Conservation (phyloP, 148 eudicot species). For the Rhododendron ovatum region DNA sequence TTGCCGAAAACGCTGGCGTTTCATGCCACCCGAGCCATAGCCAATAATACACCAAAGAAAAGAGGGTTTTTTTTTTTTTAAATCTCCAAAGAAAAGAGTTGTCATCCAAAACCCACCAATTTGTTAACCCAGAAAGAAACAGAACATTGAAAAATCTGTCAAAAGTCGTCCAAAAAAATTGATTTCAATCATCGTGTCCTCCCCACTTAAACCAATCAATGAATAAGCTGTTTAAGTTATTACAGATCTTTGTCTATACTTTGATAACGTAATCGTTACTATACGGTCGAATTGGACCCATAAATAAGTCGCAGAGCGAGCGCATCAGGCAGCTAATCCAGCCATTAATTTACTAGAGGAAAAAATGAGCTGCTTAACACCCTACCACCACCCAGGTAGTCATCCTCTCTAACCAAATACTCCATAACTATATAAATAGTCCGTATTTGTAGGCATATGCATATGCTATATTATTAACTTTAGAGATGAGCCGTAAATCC, state of each 20-base stretch:
- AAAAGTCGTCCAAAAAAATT: neutral
- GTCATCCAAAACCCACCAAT: neutral
- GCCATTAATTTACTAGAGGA: neutral
- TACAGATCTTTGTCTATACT: neutral
- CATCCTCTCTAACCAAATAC: neutral
- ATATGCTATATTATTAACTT: neutral
- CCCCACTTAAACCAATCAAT: neutral
- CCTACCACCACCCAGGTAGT: neutral
- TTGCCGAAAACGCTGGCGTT: neutral
- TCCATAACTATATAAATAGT: neutral
- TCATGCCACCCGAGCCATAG: neutral
- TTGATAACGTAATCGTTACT: neutral
- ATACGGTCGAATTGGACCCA: neutral
- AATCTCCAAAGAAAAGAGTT: neutral
- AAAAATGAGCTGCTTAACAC: neutral
- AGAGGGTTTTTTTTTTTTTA: neutral
- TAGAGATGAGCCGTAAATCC: too few species aligned
- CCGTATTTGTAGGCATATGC: neutral
- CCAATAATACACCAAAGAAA: neutral
- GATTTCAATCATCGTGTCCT: neutral
- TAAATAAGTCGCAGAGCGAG: neutral
- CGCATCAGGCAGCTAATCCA: neutral
- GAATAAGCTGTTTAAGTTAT: neutral
- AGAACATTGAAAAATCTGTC: neutral
- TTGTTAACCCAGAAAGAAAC: neutral